Base-by-base conservation (phyloP, 495 filamentous ascomycete genomes). In the Jackrogersella multiformis region DNA sequence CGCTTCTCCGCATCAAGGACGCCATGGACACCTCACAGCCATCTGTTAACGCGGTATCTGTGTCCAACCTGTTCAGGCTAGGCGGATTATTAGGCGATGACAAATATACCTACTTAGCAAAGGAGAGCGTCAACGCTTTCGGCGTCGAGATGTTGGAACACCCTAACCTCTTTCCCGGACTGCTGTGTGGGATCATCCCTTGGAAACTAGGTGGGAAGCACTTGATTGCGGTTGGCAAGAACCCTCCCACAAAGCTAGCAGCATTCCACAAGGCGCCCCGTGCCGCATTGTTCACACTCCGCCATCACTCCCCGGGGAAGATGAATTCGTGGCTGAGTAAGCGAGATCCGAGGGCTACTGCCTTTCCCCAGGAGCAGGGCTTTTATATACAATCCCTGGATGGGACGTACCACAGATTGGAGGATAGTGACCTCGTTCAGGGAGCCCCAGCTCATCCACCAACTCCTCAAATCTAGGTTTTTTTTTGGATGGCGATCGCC, bases 11-110 rank as follows among this genome's bases (percentile, higher is more conserved):
- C 6, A 82, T 97, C 56, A 99, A 99, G 79, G 91, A 92, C 56
- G 95, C 92, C 49, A 96, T 97, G 80, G 95, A 99, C 75, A 90
- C 89, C 34, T 89, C 91, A 13, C 90, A 93, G 52, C 96, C 95
- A 1, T 94, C 91, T 1, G 88, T 92, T 21, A 99, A 99, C 71
- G 93, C 92, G 24, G 84, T 93, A 15, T 88, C 89, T 21, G 92
- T 93, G 0, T 86, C 85, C 8, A 99, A 98, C 70, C 81, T 99
- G 13, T 89, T 92, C 74, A 87, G 93, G 2, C 83, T 99, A 15
- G 86, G 87, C 30, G 81, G 85, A 0, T 73, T 96, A 1, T 84
- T 98, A 1, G 86, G 85, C 16, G 88, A 94, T 54, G 78, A 87
- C 1, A 73, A 73, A 4, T 93, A 93, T 69, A 80, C 81, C 5